Base-by-base conservation (phyloP, 805 yeast species). In the Candida glaebosa region DNA sequence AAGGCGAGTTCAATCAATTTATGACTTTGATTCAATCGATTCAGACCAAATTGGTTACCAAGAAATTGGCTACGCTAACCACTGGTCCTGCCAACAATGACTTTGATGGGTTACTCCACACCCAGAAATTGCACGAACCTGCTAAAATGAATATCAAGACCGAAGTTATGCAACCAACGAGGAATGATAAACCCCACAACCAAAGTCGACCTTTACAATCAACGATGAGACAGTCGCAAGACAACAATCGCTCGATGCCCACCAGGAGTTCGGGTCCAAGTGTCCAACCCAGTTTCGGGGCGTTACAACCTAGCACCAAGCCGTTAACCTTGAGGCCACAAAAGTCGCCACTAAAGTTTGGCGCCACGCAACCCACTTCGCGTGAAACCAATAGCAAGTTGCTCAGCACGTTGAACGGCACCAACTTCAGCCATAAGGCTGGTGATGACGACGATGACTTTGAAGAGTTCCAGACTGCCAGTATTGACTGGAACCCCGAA, bases 31-130 rank as follows among this genome's bases (percentile, higher is more conserved):
- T 60, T 14, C 47, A 53, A 30, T 45, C 50, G 10, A 57, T 65
- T 31, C 56, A 60, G 46, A 43, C 34, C 8, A 42, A 20, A 12
- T 44, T 60, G 22, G 44, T 52, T 3, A 48, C 51, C 12, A 48
- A 47, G 44, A 59, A 54, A 42, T 22, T 60, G 14, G 33, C 43
- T 2, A 37, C 49, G 3, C 48, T 60, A 31, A 40, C 39, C 36
- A 45, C 38, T 2, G 34, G 34, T 9, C 22, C 36, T 9, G 28
- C 38, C 4, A 19, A 34, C 25, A 26, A 26, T n/a, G 50, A 53
- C 36, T 64, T 67, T 43, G 60, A 58, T 22, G 46, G 65, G 0
- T 53, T 68, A 34, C 54, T 67, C 17, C 55, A 58, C 32, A 56
- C 58, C 14, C 67, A 65, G 32, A 50, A 47, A 34, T 42, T 61